Base-by-base conservation (phyloP, 805 yeast species). In the Pichia deserticola region DNA sequence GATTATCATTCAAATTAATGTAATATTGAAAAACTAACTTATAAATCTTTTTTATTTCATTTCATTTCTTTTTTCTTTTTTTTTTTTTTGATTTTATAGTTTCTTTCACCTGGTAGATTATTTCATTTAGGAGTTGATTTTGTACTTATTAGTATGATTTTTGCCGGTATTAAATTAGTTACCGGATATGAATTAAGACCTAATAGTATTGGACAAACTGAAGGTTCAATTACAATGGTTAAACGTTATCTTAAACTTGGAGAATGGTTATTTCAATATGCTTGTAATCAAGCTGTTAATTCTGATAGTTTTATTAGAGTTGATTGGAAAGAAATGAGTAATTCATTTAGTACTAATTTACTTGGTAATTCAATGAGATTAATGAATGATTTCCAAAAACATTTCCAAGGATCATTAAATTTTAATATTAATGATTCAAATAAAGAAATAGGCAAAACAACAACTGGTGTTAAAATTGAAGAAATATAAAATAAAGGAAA, bases 131-230 rank as follows among this genome's bases (percentile, higher is more conserved):
- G 45, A 0, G 60, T 89, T 49, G 97, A 90, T 62, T 74, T 89
- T 54, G 79, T 90, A 4, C 71, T 90, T 51, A 70, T 88, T 8
- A 86, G 96, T 3, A 79, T 93, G 63, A 72, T 90, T 12, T 70
- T 92, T 41, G 96, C 97, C 0, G 96, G 96, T 4, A 76, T 90
- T 47, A 84, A 88, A 63, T 77, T 89, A 54, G 82, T 86, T 54
- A 86, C 96, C 0, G 97, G 97, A 0, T 71, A 82, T 67, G 64
- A 53, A 38, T 43, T 63, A 13, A 42, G 56, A n/a, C 57, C 61
- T 11, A 51, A 51, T n/a, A 40, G 49, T 47, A 57, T 52, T 63
- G 81, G 65, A 73, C 79, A 62, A 20, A 74, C 82, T 38, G 59
- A 61, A 27, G 79, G 75, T 51, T 66, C 75, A 20, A 55, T 66